phyloP scores from a whole-genome alignment of 495 filamentous ascomycete genomes.

The Chaetomium fimeti region DNA sequence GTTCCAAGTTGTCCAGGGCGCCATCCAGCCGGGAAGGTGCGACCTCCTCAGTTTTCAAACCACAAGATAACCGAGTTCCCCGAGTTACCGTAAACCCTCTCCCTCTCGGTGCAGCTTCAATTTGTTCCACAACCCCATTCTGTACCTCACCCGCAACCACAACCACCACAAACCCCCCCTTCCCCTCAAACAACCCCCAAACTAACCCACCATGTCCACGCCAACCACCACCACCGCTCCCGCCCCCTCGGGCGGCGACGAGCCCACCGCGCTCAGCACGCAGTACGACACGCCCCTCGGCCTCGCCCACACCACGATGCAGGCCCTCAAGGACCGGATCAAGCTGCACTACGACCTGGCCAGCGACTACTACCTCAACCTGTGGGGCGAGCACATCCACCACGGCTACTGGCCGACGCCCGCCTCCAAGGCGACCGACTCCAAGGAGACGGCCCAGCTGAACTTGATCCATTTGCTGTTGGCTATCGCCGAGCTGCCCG shows the following conservation, averaged over 20 bases:
- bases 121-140: no score
- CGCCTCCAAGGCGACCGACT: constrained; percentile 38
- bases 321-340: constrained; percentile 57
- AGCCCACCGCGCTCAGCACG: constrained; percentile 38
- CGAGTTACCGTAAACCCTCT: no score
- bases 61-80: neutral
- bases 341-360: constrained; percentile 58
- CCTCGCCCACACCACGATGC: constrained; percentile 52
- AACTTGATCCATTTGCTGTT: constrained; percentile 53
- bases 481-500: constrained; percentile 36
- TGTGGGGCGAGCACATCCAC: constrained; percentile 62
- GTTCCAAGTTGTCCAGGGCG: neutral
- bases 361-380: constrained; percentile 54
- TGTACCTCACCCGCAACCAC: no score
- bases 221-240: constrained; percentile 1
- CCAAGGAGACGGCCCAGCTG: constrained; percentile 53
- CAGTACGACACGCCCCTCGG: constrained; percentile 51
- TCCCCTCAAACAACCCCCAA: neutral
- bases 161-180: no score
- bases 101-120: no score
- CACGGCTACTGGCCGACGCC: constrained; percentile 54
- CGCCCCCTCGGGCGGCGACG: constrained; percentile 13
- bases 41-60: neutral
- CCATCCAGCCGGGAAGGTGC: neutral
- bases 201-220: neutral